A percentile compares a stretch with the other conserved stretches of the same genome.
Evolutionary conservation across 1,139 yeast genomes (phyloP).

Genomic region (Suhomyces atakaporum): DNA sequence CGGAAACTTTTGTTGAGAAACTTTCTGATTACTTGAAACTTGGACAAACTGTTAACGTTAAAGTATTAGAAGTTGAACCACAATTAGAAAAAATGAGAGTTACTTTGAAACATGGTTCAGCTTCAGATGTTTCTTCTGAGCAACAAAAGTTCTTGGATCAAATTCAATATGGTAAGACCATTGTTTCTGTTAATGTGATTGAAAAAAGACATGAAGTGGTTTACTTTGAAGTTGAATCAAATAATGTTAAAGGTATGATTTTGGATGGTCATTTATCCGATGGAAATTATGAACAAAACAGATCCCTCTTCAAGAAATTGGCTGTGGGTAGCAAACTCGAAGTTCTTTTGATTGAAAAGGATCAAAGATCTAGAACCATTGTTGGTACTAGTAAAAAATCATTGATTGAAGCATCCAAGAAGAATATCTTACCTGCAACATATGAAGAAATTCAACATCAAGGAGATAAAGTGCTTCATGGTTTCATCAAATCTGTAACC

Average conservation of each 20-base stretch:
- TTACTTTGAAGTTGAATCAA: conserved; percentile 61
- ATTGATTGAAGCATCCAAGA: conserved; percentile 64
- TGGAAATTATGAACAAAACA: conserved; percentile 70
- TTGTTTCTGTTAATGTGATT: conserved; percentile 62
- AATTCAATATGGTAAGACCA: conserved; percentile 61
- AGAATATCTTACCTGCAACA: conserved; percentile 53
- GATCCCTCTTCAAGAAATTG: conserved; percentile 59
- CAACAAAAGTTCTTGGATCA: conserved; percentile 52
- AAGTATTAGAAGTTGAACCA: conserved; percentile 59
- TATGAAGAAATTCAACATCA: conserved; percentile 56
- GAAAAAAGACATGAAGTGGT: conserved; percentile 77
- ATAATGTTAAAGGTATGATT: conserved; percentile 68
- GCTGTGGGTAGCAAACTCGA: conserved; percentile 62
- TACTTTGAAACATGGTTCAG: conserved; percentile 68
- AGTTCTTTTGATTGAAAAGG: conserved; percentile 70
- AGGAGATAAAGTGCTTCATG: conserved; percentile 55
- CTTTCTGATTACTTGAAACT: conserved; percentile 77
- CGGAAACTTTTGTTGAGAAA: conserved; percentile 79
- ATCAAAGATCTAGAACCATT: conserved; percentile 58
- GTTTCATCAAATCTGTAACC: conserved; percentile 78
- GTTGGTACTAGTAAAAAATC: conserved; percentile 67
- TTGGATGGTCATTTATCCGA: conserved; percentile 76
- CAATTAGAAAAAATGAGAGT: conserved; percentile 62
- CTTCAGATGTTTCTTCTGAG: conserved; percentile 50
- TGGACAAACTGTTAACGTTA: conserved; percentile 83